Evolutionary conservation across 495 filamentous ascomycete species (phyloP).

Genomic region (Ramalina peruviana): DNA sequence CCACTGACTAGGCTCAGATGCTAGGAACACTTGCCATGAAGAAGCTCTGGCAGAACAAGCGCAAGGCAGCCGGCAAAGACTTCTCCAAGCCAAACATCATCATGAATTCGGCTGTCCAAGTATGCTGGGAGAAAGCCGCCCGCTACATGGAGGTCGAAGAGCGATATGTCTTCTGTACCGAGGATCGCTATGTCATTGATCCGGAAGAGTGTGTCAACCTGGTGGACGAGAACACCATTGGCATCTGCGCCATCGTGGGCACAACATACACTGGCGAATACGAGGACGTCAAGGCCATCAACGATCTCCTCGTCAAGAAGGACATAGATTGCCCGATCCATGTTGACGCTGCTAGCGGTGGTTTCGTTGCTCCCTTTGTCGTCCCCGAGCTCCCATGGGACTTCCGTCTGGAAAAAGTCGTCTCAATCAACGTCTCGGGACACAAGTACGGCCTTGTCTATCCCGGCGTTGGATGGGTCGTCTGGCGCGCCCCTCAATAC

Average conservation of each 20-base stretch:
- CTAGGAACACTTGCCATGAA: constrained; percentile 85
- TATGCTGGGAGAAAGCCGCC: constrained; percentile 95
- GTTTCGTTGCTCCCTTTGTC: constrained; percentile 82
- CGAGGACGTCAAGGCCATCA: constrained; percentile 80
- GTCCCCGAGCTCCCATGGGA: constrained; percentile 75
- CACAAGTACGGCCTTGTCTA: constrained; percentile 66
- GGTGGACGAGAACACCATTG: constrained; percentile 93
- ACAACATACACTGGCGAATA: constrained; percentile 95
- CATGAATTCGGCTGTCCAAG: constrained; percentile 87
- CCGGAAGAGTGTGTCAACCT: constrained; percentile 65
- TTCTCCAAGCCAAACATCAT: constrained; percentile 68
- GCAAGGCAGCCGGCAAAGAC: constrained; percentile 63
- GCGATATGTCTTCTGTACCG: constrained; percentile 72
- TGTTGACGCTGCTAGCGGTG: constrained; percentile 80
- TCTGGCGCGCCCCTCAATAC: constrained; percentile 74
- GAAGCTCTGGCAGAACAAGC: constrained; percentile 81
- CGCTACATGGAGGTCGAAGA: constrained; percentile 90
- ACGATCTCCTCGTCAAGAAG: constrained; percentile 60
- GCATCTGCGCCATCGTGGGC: constrained; percentile 79
- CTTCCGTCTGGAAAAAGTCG: constrained; percentile 71
- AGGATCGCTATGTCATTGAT: constrained; percentile 73
- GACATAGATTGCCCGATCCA: constrained; percentile 72
- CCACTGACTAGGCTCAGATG: constrained; percentile 6
- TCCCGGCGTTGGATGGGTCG: constrained; percentile 72
- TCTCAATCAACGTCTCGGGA: constrained; percentile 84